phyloP scores from a whole-genome alignment of 2,329 filamentous ascomycete species.

The Trichoderma sp. region DNA sequence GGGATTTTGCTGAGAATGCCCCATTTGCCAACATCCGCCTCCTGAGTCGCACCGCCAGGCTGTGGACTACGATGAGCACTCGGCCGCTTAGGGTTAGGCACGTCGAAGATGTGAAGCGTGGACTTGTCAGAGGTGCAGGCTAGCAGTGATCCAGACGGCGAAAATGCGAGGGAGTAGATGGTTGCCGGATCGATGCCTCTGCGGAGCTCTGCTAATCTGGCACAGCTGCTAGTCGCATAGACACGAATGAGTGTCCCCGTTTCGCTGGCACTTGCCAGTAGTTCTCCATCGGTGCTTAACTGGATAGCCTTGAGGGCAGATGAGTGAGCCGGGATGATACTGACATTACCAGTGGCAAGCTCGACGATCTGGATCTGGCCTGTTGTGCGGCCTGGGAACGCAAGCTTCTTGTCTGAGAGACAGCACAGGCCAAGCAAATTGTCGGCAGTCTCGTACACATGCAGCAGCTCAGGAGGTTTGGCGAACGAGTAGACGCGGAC shows the following conservation, averaged over 20 bases:
- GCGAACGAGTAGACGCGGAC: conserved; percentile 80
- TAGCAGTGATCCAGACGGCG: conserved; percentile 74
- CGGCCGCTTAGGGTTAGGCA: conserved; percentile 59
- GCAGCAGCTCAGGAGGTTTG: conserved; percentile 67
- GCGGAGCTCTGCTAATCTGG: conserved; percentile 79
- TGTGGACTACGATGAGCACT: conserved; percentile 37
- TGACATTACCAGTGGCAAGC: conserved; percentile 75
- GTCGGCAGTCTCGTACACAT: conserved; percentile 80
- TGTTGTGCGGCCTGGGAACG: conserved; percentile 81
- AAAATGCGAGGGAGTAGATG: conserved; percentile 87
- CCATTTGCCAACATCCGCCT: conserved; percentile 71
- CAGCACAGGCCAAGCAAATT: conserved; percentile 82
- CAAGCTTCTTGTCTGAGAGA: conserved; percentile 70
- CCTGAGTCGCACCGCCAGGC: conserved; percentile 31
- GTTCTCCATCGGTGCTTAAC: conserved; percentile 75
- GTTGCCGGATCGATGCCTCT: conserved; percentile 85
- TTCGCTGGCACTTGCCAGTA: conserved; percentile 89
- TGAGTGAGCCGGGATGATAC: conserved; percentile 89
- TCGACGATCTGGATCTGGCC: conserved; percentile 91
- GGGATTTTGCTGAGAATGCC: conserved; percentile 82
- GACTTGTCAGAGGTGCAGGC: conserved; percentile 97
- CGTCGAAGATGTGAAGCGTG: conserved; percentile 90
- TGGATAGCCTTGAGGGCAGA: conserved; percentile 76
- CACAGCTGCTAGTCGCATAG: conserved; percentile 78
- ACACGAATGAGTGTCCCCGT: conserved; percentile 87